Evolutionary conservation across 1,284 basidiomycete species (phyloP).

Genomic region (Blastosporella zonata): DNA sequence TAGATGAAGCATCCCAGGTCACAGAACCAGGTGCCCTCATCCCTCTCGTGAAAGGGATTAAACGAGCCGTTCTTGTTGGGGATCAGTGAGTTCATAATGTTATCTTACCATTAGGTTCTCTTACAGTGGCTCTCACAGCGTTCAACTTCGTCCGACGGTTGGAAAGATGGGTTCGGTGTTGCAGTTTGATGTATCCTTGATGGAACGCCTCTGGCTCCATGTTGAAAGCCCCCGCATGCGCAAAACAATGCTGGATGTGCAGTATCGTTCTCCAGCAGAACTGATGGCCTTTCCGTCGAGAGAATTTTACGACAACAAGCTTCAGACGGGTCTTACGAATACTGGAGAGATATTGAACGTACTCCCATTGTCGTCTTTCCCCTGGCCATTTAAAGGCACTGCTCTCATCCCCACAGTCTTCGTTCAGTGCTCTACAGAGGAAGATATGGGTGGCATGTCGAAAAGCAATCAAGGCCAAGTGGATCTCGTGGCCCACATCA

Average conservation of each 20-base stretch:
- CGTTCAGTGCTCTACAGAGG: constrained; percentile 52
- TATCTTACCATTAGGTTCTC: background rate
- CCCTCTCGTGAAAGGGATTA: constrained; percentile 60
- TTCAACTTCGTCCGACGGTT: constrained; percentile 63
- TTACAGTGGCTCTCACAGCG: constrained; percentile 35
- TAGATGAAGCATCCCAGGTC: constrained; percentile 67
- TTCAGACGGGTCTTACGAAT: constrained; percentile 45
- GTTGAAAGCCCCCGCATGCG: constrained; percentile 32
- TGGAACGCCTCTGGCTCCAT: constrained; percentile 56
- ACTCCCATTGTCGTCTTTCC: constrained; percentile 44
- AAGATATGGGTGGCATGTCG: constrained; percentile 56
- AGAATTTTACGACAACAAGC: constrained; percentile 55
- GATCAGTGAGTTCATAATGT: constrained; percentile 50
- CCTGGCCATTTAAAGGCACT: constrained; percentile 45
- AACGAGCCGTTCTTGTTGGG: constrained; percentile 56
- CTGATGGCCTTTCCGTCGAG: constrained; percentile 58
- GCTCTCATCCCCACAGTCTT: constrained; percentile 50
- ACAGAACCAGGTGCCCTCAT: constrained; percentile 62
- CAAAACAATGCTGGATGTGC: constrained; percentile 64
- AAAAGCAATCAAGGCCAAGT: constrained; percentile 61
- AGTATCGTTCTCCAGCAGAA: constrained; percentile 59
- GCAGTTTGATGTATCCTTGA: constrained; percentile 55
- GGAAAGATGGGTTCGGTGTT: constrained; percentile 53
- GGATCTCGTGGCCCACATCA: constrained; percentile 42
- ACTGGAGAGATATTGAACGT: constrained; percentile 36